Evolutionary conservation across 2,329 filamentous ascomycete genomes (phyloP).

Genomic region (Phaeomoniella chlamydospora): DNA sequence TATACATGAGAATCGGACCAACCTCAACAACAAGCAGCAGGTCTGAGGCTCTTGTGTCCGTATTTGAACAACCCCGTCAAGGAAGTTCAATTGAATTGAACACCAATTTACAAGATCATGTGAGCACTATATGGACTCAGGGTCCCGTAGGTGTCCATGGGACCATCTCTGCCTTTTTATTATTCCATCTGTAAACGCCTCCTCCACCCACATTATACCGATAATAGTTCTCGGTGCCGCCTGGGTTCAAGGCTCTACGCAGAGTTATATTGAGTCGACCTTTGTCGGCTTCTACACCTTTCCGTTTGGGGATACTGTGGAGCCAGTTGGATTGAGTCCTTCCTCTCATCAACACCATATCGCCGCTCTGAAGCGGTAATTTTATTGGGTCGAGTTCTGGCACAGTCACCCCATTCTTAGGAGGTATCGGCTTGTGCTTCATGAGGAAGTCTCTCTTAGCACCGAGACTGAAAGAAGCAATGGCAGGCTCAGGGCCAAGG

Average conservation of each 20-base stretch:
- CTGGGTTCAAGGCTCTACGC: slow-evolving; percentile 53
- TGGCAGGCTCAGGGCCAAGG: slow-evolving; percentile 52
- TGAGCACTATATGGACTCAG: no score
- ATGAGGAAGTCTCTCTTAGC: slow-evolving; percentile 61
- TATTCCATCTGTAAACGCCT: slow-evolving; percentile 54
- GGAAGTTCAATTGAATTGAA: no score
- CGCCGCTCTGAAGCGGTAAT: slow-evolving; percentile 46
- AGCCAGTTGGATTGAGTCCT: slow-evolving; percentile 63
- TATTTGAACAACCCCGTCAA: no score
- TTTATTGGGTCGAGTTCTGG: slow-evolving; percentile 31
- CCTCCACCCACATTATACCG: slow-evolving; percentile 67
- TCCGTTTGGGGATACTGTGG: slow-evolving; percentile 63
- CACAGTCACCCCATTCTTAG: slow-evolving; percentile 14
- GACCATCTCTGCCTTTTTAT: slow-evolving; percentile 34
- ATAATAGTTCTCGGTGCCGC: slow-evolving; percentile 70
- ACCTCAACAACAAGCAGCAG: no score
- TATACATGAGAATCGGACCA: no score
- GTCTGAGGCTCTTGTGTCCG: no score
- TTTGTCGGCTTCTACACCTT: slow-evolving; percentile 44
- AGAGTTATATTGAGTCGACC: slow-evolving; percentile 68
- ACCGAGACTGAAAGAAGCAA: slow-evolving; percentile 62
- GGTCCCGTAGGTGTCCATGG: slow-evolving; percentile 13
- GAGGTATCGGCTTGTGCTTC: slow-evolving; percentile 54
- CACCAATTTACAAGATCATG: no score
- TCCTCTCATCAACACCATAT: slow-evolving; percentile 69